A percentile compares a stretch with the other conserved stretches of the same genome.
Conservation (phyloP, 2,329 filamentous ascomycete species). For the Verticillium nubilum region DNA sequence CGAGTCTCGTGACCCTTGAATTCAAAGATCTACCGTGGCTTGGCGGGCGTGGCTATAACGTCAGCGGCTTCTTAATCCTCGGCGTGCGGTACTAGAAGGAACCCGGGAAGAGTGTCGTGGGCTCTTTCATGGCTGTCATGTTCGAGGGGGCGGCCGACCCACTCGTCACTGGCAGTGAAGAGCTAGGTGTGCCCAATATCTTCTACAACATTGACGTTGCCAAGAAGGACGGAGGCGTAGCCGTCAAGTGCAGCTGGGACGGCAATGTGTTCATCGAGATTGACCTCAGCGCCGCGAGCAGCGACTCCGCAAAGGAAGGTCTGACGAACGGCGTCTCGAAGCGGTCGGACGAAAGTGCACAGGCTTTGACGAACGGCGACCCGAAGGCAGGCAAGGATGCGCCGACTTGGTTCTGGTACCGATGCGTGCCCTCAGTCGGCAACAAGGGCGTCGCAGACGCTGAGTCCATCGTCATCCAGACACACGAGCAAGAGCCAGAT, state of each 20-base stretch:
- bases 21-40: constrained; percentile 54
- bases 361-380: constrained; percentile 28
- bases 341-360: no score
- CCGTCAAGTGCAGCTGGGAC: constrained; percentile 31
- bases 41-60: constrained; percentile 51
- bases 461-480: constrained; percentile 39
- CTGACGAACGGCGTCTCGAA: constrained; percentile 30
- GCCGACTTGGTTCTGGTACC: constrained; percentile 46
- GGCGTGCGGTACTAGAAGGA: constrained; percentile 50
- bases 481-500: constrained; percentile 44
- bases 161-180: constrained; percentile 54
- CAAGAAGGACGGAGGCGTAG: constrained; percentile 16
- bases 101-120: constrained; percentile 39
- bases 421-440: constrained; percentile 52
- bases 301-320: constrained; percentile 12
- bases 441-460: constrained; percentile 44
- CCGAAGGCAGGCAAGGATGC: constrained; percentile 25
- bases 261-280: constrained; percentile 28
- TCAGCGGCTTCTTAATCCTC: constrained; percentile 57
- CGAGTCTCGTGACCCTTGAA: constrained; percentile 34
- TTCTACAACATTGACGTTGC: constrained; percentile 44
- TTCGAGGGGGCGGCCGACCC: constrained; percentile 56
- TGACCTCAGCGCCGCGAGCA: background rate
- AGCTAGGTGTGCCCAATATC: constrained; percentile 57
- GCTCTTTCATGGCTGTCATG: constrained; percentile 50